phyloP scores from a whole-genome alignment of 805 yeast genomes.

The Nakazawaea peltata region DNA sequence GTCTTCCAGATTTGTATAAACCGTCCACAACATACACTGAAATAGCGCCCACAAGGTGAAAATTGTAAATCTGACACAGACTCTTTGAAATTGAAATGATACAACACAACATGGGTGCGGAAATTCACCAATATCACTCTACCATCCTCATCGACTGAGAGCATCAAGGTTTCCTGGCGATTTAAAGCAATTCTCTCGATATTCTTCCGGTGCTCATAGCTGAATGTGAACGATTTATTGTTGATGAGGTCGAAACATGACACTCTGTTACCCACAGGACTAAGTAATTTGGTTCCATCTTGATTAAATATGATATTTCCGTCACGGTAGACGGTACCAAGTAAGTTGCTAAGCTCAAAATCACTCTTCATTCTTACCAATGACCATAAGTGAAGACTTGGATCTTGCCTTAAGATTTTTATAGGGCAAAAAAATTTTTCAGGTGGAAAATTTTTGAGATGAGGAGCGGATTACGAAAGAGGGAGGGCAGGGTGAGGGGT shows the following conservation, averaged over 20 bases:
- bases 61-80: conserved; percentile 67
- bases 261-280: conserved; percentile 94
- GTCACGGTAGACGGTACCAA: conserved; percentile 91
- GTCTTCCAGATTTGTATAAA: conserved; percentile 92
- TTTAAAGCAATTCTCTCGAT: conserved; percentile 75
- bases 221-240: conserved; percentile 81
- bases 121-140: conserved; percentile 89
- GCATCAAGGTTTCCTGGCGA: conserved; percentile 67
- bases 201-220: conserved; percentile 87
- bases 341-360: conserved; percentile 75
- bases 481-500: no score
- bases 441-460: not conserved
- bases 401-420: no score
- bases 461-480: not conserved
- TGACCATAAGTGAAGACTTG: not conserved
- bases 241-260: conserved; percentile 80
- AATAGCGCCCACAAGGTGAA: conserved; percentile 80
- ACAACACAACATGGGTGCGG: conserved; percentile 73
- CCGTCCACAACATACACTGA: conserved; percentile 80
- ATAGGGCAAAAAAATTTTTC: conserved; percentile 2
- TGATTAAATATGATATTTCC: conserved; percentile 85
- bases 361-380: conserved; percentile 71
- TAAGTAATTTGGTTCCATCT: conserved; percentile 75
- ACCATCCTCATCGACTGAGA: conserved; percentile 87
- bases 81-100: conserved; percentile 90